Conservation (phyloP, 2,329 filamentous ascomycete genomes). For the Alternaria ventricosa region DNA sequence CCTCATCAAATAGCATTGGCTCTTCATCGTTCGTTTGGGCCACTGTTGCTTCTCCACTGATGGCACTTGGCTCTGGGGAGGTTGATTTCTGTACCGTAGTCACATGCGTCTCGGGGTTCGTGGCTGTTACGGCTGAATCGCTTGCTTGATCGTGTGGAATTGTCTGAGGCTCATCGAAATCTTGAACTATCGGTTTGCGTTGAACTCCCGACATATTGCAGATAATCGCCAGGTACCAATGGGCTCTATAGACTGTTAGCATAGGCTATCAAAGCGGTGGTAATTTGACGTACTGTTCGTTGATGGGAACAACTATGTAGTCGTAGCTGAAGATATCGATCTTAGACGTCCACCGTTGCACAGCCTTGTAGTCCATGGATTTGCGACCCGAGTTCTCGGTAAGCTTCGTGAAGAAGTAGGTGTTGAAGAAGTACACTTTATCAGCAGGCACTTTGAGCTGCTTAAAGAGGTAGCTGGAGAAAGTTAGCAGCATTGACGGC, state of each 20-base stretch:
- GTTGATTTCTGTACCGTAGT: neutral
- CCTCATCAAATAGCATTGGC: slow-evolving; percentile 29
- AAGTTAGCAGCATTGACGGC: neutral
- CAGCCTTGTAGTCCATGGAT: slow-evolving; percentile 80
- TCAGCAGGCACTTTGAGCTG: slow-evolving; percentile 56
- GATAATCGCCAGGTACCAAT: slow-evolving; percentile 97
- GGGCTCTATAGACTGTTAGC: slow-evolving; percentile 46
- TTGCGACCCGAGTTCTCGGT: slow-evolving; percentile 60
- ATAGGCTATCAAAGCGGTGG: neutral
- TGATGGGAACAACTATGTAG: slow-evolving; percentile 91
- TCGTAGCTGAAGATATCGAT: slow-evolving; percentile 85
- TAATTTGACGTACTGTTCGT: slow-evolving; percentile 63
- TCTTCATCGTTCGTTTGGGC: slow-evolving; percentile 15
- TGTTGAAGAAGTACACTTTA: slow-evolving; percentile 87
- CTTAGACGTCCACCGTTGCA: slow-evolving; percentile 86
- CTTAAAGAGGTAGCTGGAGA: slow-evolving; percentile 39
- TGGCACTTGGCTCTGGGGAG: neutral
- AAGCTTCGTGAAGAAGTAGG: slow-evolving; percentile 85
- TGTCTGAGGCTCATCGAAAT: slow-evolving; percentile 10
- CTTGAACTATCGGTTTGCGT: slow-evolving; percentile 34
- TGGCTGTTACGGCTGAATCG: neutral
- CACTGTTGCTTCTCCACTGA: neutral
- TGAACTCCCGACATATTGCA: slow-evolving; percentile 79
- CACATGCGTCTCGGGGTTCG: neutral
- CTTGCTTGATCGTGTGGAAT: neutral